Conservation (phyloP, 768 basidiomycete genomes). For the Mycena crocata region DNA sequence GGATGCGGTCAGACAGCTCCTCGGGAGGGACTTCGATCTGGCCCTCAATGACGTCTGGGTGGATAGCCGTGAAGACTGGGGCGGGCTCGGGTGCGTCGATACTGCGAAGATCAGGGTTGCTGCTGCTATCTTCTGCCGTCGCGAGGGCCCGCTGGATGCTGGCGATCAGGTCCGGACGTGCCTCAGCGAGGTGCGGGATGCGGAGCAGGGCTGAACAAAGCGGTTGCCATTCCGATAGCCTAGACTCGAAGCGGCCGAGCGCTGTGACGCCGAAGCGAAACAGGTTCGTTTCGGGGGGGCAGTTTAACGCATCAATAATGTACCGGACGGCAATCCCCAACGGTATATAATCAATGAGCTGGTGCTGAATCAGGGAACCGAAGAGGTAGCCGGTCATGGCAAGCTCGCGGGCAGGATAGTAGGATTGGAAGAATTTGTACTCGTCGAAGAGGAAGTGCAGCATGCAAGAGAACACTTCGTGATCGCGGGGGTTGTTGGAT, state of each 20-base stretch:
- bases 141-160: constrained; percentile 78
- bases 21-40: constrained; percentile 81
- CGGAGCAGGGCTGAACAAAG: constrained; percentile 89
- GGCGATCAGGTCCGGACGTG: constrained; percentile 82
- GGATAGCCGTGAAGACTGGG: constrained; percentile 82
- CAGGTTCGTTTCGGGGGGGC: constrained; percentile 90
- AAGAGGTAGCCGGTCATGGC: constrained; percentile 97
- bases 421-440: constrained; percentile 99
- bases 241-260: constrained; percentile 85
- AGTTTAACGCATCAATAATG: constrained; percentile 92
- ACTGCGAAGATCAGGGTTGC: constrained; percentile 51
- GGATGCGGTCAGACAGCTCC: constrained; percentile 90
- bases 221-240: constrained; percentile 92
- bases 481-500: constrained; percentile 85
- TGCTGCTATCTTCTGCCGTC: constrained; percentile 60
- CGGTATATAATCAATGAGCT: constrained; percentile 93
- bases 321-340: constrained; percentile 97
- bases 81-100: constrained; percentile 54
- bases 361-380: constrained; percentile 93
- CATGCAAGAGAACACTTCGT: constrained; percentile 99
- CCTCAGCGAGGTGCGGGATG: constrained; percentile 88
- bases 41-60: constrained; percentile 73
- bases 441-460: constrained; percentile 99
- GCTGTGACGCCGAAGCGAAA: constrained; percentile 97
- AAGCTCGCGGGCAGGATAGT: constrained; percentile 93